Conservation (phyloP, 345 rosid species). For the Linum lewisii region DNA sequence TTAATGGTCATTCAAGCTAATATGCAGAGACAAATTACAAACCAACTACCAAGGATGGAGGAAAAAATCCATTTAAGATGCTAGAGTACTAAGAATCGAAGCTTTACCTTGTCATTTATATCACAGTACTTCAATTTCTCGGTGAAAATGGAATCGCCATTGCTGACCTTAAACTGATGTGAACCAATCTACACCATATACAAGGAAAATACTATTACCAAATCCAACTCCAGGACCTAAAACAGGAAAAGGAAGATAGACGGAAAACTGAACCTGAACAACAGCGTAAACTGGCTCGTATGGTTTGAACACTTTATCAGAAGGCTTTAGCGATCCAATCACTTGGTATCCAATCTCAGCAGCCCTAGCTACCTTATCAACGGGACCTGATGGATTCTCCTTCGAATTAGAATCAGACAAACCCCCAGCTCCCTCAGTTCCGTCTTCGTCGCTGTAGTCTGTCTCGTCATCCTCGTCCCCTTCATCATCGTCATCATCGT, state of each 20-base stretch:
- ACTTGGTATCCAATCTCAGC: constrained; percentile 79
- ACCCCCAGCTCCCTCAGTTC: constrained; percentile 23
- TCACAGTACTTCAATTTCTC: constrained; percentile 91
- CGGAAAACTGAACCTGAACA: constrained; percentile 51
- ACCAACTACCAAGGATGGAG: background rate
- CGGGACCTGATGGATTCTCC: background rate
- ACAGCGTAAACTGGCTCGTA: constrained; percentile 80
- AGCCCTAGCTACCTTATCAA: constrained; percentile 22
- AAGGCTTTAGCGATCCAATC: constrained; percentile 44
- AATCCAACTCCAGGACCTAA: background rate
- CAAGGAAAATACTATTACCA: background rate
- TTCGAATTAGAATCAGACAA: background rate
- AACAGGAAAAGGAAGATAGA: background rate
- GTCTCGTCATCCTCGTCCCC: constrained; percentile 26
- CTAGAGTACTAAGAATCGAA: background rate
- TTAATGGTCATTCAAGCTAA: background rate
- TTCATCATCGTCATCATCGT: constrained; percentile 11
- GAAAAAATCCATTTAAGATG: too few relatives aligned
- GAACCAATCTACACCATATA: constrained; percentile 56
- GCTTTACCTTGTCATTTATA: constrained; percentile 72
- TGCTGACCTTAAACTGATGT: constrained; percentile 94
- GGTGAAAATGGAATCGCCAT: constrained; percentile 65
- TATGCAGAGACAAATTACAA: background rate
- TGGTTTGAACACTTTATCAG: constrained; percentile 54
- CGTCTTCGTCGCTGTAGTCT: constrained; percentile 44